These are phyloP conservation scores for Calocybe cyanea DNA, from an alignment of 768 basidiomycete genomes.

Conservation along the genomic window DNA sequence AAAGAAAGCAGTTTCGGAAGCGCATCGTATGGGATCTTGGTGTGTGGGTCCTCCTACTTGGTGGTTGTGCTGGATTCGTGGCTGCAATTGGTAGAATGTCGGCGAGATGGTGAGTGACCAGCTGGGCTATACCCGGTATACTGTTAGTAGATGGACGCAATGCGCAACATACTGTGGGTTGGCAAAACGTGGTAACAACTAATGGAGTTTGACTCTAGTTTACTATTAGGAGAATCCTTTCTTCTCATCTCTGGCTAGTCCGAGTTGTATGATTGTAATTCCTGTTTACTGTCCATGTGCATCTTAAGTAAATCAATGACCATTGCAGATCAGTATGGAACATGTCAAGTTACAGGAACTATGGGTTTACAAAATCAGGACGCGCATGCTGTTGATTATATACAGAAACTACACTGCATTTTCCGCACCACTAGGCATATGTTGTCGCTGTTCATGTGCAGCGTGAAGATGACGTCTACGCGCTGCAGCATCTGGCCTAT, in stretches of 20 bases:
- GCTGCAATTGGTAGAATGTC: conserved; percentile 56
- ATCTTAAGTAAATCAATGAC: no score
- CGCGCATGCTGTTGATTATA: no score
- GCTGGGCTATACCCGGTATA: neutral
- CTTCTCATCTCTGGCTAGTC: conserved; percentile 2
- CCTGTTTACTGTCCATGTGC: neutral
- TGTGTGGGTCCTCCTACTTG: conserved; percentile 67
- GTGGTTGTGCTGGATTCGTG: conserved; percentile 49
- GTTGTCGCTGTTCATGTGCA: conserved; percentile 4
- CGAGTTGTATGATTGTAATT: conserved; percentile 8
- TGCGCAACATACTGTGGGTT: neutral
- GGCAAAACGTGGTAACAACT: neutral
- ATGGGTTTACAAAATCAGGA: no score
- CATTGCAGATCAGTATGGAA: no score
- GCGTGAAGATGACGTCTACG: conserved; percentile 12
- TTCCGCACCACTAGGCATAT: conserved; percentile 11
- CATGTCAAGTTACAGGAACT: no score
- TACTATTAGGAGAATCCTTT: neutral
- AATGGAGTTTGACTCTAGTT: neutral
- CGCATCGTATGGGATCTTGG: conserved; percentile 83
- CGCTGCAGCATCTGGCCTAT: conserved; percentile 28
- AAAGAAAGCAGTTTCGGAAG: conserved; percentile 65
- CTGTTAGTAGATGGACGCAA: neutral
- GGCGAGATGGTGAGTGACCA: conserved; percentile 44
- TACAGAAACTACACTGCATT: conserved; percentile 6